Conservation (phyloP, 2,329 filamentous ascomycete species). For the Raffaelea ambrosiae region DNA sequence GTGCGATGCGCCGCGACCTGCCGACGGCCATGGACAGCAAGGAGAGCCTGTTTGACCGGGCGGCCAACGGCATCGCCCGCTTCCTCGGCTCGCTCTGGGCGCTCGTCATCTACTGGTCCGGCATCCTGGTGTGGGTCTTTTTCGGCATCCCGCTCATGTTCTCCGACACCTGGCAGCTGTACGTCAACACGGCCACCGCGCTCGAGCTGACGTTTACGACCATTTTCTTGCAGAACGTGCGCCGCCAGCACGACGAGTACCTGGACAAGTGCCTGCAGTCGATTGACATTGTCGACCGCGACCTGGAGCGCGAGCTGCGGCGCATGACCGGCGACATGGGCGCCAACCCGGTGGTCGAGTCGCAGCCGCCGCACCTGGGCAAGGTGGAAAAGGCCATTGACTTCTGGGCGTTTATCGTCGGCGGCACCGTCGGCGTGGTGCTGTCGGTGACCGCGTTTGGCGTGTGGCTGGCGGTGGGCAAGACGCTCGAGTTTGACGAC, state of each 20-base stretch:
- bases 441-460: conserved; percentile 26
- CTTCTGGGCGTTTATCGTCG: conserved; percentile 33
- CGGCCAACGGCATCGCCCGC: conserved; percentile 16
- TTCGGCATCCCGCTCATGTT: conserved; percentile 21
- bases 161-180: conserved; percentile 28
- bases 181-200: conserved; percentile 34
- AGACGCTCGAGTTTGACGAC: conserved; percentile 26
- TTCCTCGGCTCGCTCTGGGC: conserved; percentile 22
- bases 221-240: conserved; percentile 29
- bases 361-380: conserved; percentile 22
- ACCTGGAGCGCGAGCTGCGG: conserved; percentile 24
- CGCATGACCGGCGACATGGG: conserved; percentile 22
- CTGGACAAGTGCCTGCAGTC: conserved; percentile 21
- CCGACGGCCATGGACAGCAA: conserved; percentile 16
- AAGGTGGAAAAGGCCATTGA: conserved; percentile 28
- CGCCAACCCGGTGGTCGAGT: conserved; percentile 23
- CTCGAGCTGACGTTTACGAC: conserved; percentile 31
- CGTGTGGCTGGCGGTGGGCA: conserved; percentile 30
- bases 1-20: conserved; percentile 15
- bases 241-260: conserved; percentile 25
- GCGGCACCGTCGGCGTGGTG: conserved; percentile 28
- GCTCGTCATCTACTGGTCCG: conserved; percentile 24
- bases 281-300: conserved; percentile 24
- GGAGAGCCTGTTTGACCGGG: conserved; percentile 21
- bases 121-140: conserved; percentile 25